A percentile compares a stretch with the other conserved stretches of the same genome.
These are phyloP conservation scores for Rutstroemia sydowiana DNA, from an alignment of 2,329 filamentous ascomycete species.

Conservation along the genomic window DNA sequence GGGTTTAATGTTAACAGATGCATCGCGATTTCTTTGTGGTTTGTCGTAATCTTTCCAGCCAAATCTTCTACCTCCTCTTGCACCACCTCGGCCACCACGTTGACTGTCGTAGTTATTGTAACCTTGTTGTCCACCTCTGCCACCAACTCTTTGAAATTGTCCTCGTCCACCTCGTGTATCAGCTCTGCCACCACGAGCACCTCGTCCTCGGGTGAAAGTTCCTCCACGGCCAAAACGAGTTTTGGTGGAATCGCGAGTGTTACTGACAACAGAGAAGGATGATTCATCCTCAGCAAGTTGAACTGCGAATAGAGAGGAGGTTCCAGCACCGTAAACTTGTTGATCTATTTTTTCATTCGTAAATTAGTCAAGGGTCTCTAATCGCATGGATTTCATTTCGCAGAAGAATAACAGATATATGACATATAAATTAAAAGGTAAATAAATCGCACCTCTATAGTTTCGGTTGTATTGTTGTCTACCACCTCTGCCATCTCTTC, in stretches of 20 bases:
- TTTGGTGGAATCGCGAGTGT: constrained; percentile 79
- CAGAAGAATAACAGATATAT: constrained; percentile 12
- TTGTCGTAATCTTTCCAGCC: constrained; percentile 99
- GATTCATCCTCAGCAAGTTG: constrained; percentile 93
- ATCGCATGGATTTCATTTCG: constrained; percentile 6
- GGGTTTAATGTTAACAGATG: constrained; percentile 90
- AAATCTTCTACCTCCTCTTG: constrained; percentile 75
- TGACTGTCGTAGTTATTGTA: constrained; percentile 57
- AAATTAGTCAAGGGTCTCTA: constrained; percentile 12
- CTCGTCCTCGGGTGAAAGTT: constrained; percentile 76
- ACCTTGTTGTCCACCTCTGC: constrained; percentile 59
- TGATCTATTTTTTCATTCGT: constrained; percentile 56
- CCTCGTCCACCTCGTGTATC: constrained; percentile 57
- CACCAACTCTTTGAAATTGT: constrained; percentile 65
- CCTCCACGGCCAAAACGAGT: constrained; percentile 83
- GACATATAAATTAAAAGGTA: constrained; percentile 11
- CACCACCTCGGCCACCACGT: constrained; percentile 63
- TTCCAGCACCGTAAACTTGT: constrained; percentile 90
- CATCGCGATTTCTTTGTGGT: constrained; percentile 90
- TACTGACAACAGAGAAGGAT: constrained; percentile 96
- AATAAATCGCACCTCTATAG: constrained; percentile 64
- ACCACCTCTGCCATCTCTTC: constrained; percentile 62
- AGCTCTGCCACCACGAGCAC: constrained; percentile 62
- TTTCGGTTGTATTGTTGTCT: constrained; percentile 87
- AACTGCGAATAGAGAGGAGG: constrained; percentile 80